These are phyloP conservation scores for Moesziomyces antarcticus DNA, from an alignment of 1,284 basidiomycete species.

Conservation along the genomic window DNA sequence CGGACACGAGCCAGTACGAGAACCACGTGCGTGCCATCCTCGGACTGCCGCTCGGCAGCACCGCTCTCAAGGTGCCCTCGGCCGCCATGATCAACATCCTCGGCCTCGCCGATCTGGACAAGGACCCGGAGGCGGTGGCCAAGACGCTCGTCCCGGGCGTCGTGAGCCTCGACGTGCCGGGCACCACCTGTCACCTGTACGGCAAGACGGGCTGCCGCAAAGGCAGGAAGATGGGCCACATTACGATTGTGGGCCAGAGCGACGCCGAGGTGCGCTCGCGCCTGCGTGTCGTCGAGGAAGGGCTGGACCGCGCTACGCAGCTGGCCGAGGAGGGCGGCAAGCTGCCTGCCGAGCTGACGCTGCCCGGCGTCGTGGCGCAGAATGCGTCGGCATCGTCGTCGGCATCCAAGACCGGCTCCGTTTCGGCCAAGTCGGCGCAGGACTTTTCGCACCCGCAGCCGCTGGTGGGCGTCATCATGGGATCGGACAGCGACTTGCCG, in stretches of 20 bases:
- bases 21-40: slow-evolving; percentile 98
- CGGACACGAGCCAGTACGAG: slow-evolving; percentile 94
- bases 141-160: slow-evolving; percentile 64
- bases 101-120: slow-evolving; percentile 62
- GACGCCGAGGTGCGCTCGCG: slow-evolving; percentile 80
- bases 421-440: slow-evolving; percentile 68
- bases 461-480: slow-evolving; percentile 96
- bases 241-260: slow-evolving; percentile 85
- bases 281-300: slow-evolving; percentile 51
- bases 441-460: slow-evolving; percentile 74
- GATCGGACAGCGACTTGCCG: slow-evolving; percentile 96
- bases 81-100: slow-evolving; percentile 96
- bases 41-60: slow-evolving; percentile 87
- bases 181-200: slow-evolving; percentile 88
- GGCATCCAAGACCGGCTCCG: slow-evolving; percentile 30
- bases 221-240: slow-evolving; percentile 97
- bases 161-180: slow-evolving; percentile 73
- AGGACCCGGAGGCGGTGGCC: slow-evolving; percentile 59
- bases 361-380: slow-evolving; percentile 40
- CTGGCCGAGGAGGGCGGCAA: slow-evolving; percentile 45
- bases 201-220: slow-evolving; percentile 89
- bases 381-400: slow-evolving; percentile 18
- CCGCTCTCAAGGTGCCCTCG: slow-evolving; percentile 85
- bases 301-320: slow-evolving; percentile 58
- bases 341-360: slow-evolving; percentile 45